Conservation (phyloP, 2,329 filamentous ascomycete genomes). For the Ophiostoma australiae region DNA sequence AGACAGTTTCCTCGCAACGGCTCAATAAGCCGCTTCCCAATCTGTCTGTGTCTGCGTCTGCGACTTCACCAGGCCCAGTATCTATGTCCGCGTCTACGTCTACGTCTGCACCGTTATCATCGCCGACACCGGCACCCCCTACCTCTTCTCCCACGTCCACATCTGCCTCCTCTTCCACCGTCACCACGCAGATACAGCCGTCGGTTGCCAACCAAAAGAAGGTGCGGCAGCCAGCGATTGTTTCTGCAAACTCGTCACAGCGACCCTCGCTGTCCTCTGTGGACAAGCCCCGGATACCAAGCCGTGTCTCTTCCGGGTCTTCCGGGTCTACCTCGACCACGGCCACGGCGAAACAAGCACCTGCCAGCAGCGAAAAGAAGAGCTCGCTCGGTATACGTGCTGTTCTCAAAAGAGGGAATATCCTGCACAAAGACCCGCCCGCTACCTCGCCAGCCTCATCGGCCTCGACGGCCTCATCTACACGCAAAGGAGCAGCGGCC, state of each 20-base stretch:
- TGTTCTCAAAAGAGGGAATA: constrained; percentile 47
- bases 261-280: background rate
- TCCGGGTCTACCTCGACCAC: constrained; percentile 3
- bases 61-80: background rate
- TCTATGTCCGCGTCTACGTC: background rate
- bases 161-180: background rate
- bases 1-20: background rate
- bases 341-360: constrained; percentile 10
- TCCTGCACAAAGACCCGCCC: constrained; percentile 37
- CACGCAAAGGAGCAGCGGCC: background rate
- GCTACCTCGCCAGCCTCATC: background rate
- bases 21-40: background rate
- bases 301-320: constrained; percentile 4
- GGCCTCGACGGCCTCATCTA: background rate
- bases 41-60: background rate
- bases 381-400: constrained; percentile 40
- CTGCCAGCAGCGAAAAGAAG: constrained; percentile 4
- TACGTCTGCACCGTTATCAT: background rate
- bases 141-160: background rate
- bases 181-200: background rate
- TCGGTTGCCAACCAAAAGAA: constrained; percentile 45
- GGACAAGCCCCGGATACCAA: background rate
- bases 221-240: constrained; percentile 36
- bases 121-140: background rate
- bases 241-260: background rate